Evolutionary conservation across 225 moss, liverwort and hornwort species (phyloP), one percentile per base, ranked within the genome.

Genomic region (Takakia lepidozioides): DNA sequence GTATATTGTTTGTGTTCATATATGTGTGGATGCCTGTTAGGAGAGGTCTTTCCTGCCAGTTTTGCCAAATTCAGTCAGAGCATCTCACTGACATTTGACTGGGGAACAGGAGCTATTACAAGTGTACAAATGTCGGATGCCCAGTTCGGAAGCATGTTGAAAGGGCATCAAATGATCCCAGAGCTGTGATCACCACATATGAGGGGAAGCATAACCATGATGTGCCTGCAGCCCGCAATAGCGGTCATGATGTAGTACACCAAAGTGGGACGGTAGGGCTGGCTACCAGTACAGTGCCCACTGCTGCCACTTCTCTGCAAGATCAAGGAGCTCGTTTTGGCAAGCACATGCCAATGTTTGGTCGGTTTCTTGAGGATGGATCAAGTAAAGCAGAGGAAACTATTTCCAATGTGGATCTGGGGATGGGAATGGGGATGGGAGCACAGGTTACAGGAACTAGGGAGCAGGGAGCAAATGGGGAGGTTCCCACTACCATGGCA

Each of bases 141-240:
- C 95, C 84, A 8, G 95, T 98, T 19, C 77, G 95, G 20, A 98
- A 98, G 69, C 95, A 98, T 59, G 95, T 98, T 30, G 95, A 98
- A 52, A 85, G 95, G 63, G 95, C 95, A 29, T 98, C 95, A 14
- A 91, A 73, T 47, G 95, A 98, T 52, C 66, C 79, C 0, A 98
- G 85, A 65, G 90, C 95, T 25, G 95, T 98, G 53, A 98, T 98
- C 25, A 98, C 95, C 13, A 87, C 95, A 1, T 98, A 98, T 15
- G 95, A 98, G 71, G 95, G 95, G 16, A 98, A 91, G 66, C 95
- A 98, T 34, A 98, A 98, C 44, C 95, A 98, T 65, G 95, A 98
- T 52, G 95, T 98, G 15, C 95, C 95, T 49, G 82, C 80, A 18
- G 87, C 95, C 48, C 84, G 95, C 21, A 90, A 98, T 35, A 72